Evolutionary conservation across 345 rosid species (phyloP).

Genomic region (Lepidium africanum): DNA sequence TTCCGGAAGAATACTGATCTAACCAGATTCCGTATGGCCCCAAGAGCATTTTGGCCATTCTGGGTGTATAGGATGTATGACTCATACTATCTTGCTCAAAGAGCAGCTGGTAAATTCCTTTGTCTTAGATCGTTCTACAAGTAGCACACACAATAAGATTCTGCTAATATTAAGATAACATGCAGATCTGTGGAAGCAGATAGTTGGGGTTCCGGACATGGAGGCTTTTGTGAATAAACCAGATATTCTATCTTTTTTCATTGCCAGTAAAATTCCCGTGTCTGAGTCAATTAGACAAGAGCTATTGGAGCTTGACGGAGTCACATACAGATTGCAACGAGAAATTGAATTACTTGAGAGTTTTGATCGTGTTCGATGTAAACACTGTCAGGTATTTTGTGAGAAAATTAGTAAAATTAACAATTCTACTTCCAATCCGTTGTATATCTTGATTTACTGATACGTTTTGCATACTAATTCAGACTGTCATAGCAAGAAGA

Average conservation of each 20-base stretch:
- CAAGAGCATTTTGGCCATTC: constrained; percentile 76
- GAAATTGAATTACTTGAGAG: constrained; percentile 76
- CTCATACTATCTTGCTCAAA: constrained; percentile 75
- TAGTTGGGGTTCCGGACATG: constrained; percentile 69
- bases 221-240: constrained; percentile 69
- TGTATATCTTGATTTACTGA: neutral
- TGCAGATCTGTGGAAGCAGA: constrained; percentile 93
- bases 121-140: no score
- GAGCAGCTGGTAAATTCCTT: constrained; percentile 97
- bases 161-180: constrained; percentile 5
- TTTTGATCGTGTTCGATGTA: constrained; percentile 72
- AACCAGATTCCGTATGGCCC: constrained; percentile 35
- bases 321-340: constrained; percentile 75
- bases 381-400: constrained; percentile 56
- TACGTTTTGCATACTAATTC: neutral
- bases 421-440: neutral
- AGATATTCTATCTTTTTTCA: constrained; percentile 68
- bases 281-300: constrained; percentile 86
- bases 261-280: constrained; percentile 92
- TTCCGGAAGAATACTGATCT: constrained; percentile 26
- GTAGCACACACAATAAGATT: neutral
- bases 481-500: constrained; percentile 76
- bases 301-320: constrained; percentile 86
- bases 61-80: constrained; percentile 91
- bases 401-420: neutral